Conservation (phyloP, 2,329 filamentous ascomycete genomes). For the Paradendryphiella salina region DNA sequence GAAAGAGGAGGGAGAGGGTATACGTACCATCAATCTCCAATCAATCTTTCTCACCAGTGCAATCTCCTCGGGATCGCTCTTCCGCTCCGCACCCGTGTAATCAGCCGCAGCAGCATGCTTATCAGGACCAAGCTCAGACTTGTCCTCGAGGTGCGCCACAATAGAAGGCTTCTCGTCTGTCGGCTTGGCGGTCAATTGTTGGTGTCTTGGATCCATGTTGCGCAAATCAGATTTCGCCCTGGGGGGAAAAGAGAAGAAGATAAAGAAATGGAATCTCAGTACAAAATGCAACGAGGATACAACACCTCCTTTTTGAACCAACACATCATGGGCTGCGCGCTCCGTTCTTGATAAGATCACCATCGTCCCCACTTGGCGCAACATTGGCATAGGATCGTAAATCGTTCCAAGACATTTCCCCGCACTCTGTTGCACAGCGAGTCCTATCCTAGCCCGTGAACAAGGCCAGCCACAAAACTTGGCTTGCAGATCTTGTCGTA, state of each 20-base stretch:
- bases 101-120: constrained; percentile 27
- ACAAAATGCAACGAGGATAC: neutral
- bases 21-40: constrained; percentile 35
- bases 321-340: neutral
- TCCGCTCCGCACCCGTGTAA: constrained; percentile 38
- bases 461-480: constrained; percentile 9
- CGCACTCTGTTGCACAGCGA: constrained; percentile 22
- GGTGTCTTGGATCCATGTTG: constrained; percentile 13
- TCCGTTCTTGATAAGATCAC: too few species aligned
- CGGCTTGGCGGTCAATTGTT: constrained; percentile 10
- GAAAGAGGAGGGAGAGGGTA: neutral
- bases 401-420: constrained; percentile 28
- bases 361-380: constrained; percentile 4
- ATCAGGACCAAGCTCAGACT: constrained; percentile 20
- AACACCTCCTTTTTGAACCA: neutral
- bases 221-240: neutral
- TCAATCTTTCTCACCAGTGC: constrained; percentile 41
- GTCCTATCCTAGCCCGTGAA: neutral
- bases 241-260: neutral
- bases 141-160: constrained; percentile 23
- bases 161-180: constrained; percentile 20
- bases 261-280: neutral
- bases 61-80: constrained; percentile 41
- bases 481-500: constrained; percentile 16
- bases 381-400: constrained; percentile 20